Evolutionary conservation across 169 alveolate genomes (phyloP).

Genomic region (Sarcocystis neurona): DNA sequence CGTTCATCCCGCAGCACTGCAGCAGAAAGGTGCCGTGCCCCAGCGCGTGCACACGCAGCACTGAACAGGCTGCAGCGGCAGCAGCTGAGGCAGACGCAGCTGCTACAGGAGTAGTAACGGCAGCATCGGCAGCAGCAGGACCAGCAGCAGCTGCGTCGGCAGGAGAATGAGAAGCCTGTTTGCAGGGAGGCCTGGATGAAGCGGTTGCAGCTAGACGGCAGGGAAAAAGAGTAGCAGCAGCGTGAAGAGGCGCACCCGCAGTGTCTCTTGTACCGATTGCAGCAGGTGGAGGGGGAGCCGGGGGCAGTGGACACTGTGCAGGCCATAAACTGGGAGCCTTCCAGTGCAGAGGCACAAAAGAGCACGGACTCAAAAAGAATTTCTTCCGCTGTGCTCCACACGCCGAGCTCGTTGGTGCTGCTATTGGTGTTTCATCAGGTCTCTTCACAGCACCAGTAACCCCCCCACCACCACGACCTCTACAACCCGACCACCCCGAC

Average conservation of each 20-base stretch:
- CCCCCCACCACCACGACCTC: no score
- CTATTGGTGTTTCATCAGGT: neutral
- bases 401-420: neutral
- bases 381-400: neutral
- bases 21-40: conserved; percentile 48
- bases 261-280: no score
- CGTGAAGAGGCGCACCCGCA: no score
- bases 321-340: conserved; percentile 12
- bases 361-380: neutral
- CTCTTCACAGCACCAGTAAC: neutral
- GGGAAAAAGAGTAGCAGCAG: no score
- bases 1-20: conserved; percentile 37
- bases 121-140: no score
- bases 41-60: conserved; percentile 23
- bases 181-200: no score
- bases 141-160: no score
- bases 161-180: no score
- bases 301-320: neutral
- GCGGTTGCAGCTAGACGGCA: no score
- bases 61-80: neutral
- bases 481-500: no score
- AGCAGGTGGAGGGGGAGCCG: conserved; percentile 14
- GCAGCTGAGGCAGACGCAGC: no score
- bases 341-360: conserved; percentile 12
- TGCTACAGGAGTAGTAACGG: no score